These are phyloP conservation scores for Cladophialophora carrionii DNA, from an alignment of 2,329 filamentous ascomycete species.

Conservation along the genomic window DNA sequence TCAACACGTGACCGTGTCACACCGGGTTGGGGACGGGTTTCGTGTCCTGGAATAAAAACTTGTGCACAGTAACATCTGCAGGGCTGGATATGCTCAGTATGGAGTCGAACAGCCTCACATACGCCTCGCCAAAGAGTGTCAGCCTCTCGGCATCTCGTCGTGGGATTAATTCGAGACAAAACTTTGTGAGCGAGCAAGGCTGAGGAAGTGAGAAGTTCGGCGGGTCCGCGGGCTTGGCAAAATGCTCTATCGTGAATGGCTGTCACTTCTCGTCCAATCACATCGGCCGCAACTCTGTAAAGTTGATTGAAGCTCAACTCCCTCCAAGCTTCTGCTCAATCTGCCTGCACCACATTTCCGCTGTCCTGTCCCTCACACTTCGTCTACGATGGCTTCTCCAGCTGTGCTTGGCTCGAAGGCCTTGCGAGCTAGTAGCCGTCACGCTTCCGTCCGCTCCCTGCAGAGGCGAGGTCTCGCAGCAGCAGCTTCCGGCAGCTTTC, in stretches of 20 bases:
- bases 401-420: slow-evolving; percentile 66
- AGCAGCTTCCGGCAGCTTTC: slow-evolving; percentile 73
- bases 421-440: slow-evolving; percentile 63
- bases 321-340: slow-evolving; percentile 25
- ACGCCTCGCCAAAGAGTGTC: background rate
- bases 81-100: background rate
- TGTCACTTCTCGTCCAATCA: slow-evolving; percentile 16
- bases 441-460: slow-evolving; percentile 60
- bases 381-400: slow-evolving; percentile 67
- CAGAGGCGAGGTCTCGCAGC: slow-evolving; percentile 66
- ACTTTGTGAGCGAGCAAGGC: slow-evolving; percentile 3
- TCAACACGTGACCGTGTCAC: background rate
- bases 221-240: slow-evolving; percentile 21
- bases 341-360: slow-evolving; percentile 1
- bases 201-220: slow-evolving; percentile 7
- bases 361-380: slow-evolving; percentile 37
- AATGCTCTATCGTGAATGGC: background rate
- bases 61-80: too few species aligned
- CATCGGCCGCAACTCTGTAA: slow-evolving; percentile 7
- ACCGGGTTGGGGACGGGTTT: too few species aligned
- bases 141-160: background rate
- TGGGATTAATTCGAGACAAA: slow-evolving; percentile 1
- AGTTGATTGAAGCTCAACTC: slow-evolving; percentile 17
- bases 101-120: too few species aligned
- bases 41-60: too few species aligned